These are phyloP conservation scores for Blastomyces gilchristii DNA, from an alignment of 2,329 filamentous ascomycete species.

Conservation along the genomic window DNA sequence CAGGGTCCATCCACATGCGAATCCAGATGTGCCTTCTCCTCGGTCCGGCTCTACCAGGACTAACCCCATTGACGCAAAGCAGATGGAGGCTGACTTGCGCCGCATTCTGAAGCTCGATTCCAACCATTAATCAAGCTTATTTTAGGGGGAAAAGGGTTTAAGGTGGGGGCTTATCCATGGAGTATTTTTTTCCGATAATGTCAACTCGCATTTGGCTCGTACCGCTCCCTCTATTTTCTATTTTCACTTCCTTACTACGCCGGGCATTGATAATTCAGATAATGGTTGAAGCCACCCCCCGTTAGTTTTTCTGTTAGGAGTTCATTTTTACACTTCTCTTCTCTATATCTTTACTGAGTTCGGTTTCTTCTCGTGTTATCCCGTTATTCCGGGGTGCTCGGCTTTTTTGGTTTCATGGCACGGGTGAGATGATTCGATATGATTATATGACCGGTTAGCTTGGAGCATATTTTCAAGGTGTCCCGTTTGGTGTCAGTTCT, in stretches of 20 bases:
- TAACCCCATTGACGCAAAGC: constrained; percentile 31
- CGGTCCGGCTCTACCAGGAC: constrained; percentile 18
- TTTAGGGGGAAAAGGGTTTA: neutral
- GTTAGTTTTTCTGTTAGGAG: neutral
- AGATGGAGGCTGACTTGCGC: constrained; percentile 41
- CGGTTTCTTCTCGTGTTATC: neutral
- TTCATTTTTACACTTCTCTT: neutral
- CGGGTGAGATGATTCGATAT: constrained; percentile 3
- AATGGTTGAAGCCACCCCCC: neutral
- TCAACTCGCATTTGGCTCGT: neutral
- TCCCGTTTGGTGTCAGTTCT: neutral
- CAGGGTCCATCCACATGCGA: constrained; percentile 7
- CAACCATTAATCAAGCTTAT: constrained; percentile 17
- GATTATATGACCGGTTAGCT: constrained; percentile 8
- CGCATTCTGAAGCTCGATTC: constrained; percentile 38
- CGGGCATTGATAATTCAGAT: neutral
- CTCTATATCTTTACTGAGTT: neutral
- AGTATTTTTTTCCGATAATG: neutral
- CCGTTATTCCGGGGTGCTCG: too few species aligned
- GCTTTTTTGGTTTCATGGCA: neutral
- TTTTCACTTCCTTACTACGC: neutral
- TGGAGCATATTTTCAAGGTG: constrained; percentile 4
- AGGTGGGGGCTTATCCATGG: neutral
- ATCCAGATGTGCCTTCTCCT: constrained; percentile 20
- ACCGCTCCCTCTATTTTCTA: neutral